Evolutionary conservation across 345 rosid species (phyloP).

Genomic region (Firmiana major): DNA sequence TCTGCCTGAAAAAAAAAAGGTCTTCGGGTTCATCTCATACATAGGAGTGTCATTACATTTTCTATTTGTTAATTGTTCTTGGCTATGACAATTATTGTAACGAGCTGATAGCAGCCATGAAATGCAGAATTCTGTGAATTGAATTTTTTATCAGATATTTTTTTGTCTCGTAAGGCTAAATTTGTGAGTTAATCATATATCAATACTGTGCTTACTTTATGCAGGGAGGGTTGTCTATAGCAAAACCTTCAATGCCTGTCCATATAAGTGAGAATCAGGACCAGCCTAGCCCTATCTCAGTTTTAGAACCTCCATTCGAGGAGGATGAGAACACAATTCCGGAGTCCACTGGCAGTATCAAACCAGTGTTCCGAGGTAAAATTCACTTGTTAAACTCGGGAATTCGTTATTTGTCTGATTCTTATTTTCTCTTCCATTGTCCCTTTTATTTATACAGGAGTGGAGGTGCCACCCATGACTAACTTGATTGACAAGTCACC

Average conservation of each 20-base stretch:
- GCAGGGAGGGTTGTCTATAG: constrained; percentile 51
- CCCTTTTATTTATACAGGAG: constrained; percentile 35
- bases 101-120: not conserved
- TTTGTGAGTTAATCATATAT: not conserved
- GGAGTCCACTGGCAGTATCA: constrained; percentile 39
- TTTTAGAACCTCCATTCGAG: constrained; percentile 64
- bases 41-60: not conserved
- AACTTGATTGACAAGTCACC: constrained; percentile 82
- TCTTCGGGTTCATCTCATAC: not conserved
- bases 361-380: constrained; percentile 42
- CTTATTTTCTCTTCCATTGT: not conserved
- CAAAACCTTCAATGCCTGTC: constrained; percentile 35
- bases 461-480: constrained; percentile 41
- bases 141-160: constrained; percentile 9
- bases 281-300: constrained; percentile 94
- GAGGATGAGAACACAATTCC: constrained; percentile 50
- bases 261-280: constrained; percentile 64
- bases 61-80: constrained; percentile 2
- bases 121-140: not conserved
- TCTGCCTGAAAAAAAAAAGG: not conserved
- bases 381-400: not conserved
- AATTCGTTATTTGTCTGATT: not conserved
- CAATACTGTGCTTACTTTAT: constrained; percentile 19
- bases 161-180: not conserved
- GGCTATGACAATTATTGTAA: constrained; percentile 2